Percentiles rank a stretch among this genome's conserved stretches.
Conservation (phyloP, 495 filamentous ascomycete species). For the Chlorociboria aeruginascens region DNA sequence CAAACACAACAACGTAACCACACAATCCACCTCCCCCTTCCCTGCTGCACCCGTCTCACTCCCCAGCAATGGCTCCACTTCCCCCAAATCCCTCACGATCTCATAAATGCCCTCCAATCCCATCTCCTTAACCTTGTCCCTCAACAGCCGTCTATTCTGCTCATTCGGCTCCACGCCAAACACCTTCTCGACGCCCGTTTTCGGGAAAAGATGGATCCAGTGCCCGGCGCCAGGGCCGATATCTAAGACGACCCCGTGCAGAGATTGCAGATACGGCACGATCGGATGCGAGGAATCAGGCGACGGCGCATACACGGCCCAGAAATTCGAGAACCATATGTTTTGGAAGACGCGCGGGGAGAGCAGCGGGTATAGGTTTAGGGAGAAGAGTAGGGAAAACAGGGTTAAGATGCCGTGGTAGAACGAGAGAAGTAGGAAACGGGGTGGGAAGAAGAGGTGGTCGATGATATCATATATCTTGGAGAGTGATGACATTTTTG, state of each 20-base stretch:
- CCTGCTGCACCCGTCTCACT: conserved; percentile 26
- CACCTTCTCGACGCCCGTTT: conserved; percentile 33
- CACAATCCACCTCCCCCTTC: conserved; percentile 49
- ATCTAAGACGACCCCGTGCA: conserved; percentile 19
- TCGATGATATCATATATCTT: not conserved
- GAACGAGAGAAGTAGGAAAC: conserved; percentile 13
- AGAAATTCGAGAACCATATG: conserved; percentile 39
- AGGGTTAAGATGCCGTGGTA: conserved; percentile 17
- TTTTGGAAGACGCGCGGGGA: conserved; percentile 24
- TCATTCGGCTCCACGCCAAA: conserved; percentile 59
- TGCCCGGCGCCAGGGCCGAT: conserved; percentile 37
- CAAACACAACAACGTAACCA: conserved; percentile 57
- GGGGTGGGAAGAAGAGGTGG: not conserved
- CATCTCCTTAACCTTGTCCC: conserved; percentile 28
- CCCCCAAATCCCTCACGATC: conserved; percentile 40
- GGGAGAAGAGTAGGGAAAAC: conserved; percentile 18
- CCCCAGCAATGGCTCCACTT: conserved; percentile 39
- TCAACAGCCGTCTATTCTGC: conserved; percentile 39
- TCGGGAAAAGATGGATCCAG: conserved; percentile 30
- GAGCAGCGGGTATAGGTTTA: conserved; percentile 20
- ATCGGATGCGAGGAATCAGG: conserved; percentile 1
- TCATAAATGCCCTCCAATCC: conserved; percentile 49
- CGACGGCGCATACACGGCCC: conserved; percentile 28
- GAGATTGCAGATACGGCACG: too few species aligned
- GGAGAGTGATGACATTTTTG: not conserved